These are phyloP conservation scores for Cyclotella cryptica DNA, from an alignment of 108 stramenopile genomes.

Conservation along the genomic window DNA sequence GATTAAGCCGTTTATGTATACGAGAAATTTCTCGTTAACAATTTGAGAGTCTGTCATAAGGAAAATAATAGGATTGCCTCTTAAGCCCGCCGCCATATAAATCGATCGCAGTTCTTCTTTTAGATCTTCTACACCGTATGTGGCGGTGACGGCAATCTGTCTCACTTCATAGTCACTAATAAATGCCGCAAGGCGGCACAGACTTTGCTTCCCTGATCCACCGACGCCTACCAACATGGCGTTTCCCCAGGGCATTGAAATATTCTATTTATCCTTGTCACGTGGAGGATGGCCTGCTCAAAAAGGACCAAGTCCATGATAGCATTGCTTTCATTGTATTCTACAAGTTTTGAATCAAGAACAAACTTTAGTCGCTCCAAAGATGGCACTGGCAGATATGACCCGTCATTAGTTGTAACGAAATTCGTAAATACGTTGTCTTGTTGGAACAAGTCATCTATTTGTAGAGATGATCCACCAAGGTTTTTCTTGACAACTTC, in stretches of 20 bases:
- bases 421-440: conserved; percentile 85
- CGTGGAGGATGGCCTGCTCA: conserved; percentile 87
- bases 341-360: conserved; percentile 74
- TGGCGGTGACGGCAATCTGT: conserved; percentile 80
- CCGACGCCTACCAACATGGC: conserved; percentile 94
- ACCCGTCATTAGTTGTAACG: conserved; percentile 56
- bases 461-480: conserved; percentile 21
- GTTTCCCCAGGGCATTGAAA: conserved; percentile 88
- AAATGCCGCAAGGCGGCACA: conserved; percentile 86
- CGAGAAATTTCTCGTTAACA: conserved; percentile 88
- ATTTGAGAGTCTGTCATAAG: conserved; percentile 93
- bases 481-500: conserved; percentile 58
- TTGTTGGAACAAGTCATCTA: conserved; percentile 36
- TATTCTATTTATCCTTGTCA: conserved; percentile 86
- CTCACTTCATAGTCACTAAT: conserved; percentile 85
- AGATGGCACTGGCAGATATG: conserved; percentile 66
- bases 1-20: conserved; percentile 91
- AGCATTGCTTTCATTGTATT: conserved; percentile 89
- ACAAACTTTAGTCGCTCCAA: conserved; percentile 62
- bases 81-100: conserved; percentile 74
- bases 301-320: conserved; percentile 94
- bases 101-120: conserved; percentile 85
- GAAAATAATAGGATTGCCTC: conserved; percentile 80
- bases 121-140: conserved; percentile 80
- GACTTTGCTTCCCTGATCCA: conserved; percentile 87